A percentile compares a stretch with the other conserved stretches of the same genome.
phyloP scores from a whole-genome alignment of 805 yeast species.

The Sungouiozyma ichnusensis region DNA sequence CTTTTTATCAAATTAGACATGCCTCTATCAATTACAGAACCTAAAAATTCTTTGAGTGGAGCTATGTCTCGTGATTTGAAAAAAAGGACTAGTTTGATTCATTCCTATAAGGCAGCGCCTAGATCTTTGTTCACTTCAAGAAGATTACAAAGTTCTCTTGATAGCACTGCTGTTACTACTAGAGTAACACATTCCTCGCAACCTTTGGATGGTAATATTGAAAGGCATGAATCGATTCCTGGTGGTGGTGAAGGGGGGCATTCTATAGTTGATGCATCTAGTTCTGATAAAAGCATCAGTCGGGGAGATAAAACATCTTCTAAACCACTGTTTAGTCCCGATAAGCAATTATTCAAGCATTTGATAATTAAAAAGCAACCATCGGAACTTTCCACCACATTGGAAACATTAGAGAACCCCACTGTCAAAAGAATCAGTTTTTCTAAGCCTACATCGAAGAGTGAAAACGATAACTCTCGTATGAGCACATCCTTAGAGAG shows the following conservation, averaged over 20 bases:
- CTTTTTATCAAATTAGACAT: conserved; percentile 38
- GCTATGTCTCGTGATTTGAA: conserved; percentile 38
- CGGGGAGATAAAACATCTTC: conserved; percentile 6
- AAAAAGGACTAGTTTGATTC: conserved; percentile 45
- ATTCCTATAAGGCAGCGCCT: conserved; percentile 59
- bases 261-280: background rate
- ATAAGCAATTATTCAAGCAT: conserved; percentile 22
- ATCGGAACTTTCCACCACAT: conserved; percentile 4
- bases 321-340: conserved; percentile 20
- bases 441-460: background rate
- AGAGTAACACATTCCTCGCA: background rate
- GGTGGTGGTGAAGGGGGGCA: background rate
- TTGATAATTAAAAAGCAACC: conserved; percentile 19
- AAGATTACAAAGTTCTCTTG: background rate
- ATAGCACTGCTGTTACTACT: background rate
- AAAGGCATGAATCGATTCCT: background rate
- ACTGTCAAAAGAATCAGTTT: conserved; percentile 7
- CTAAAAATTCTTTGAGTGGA: conserved; percentile 37
- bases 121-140: conserved; percentile 38
- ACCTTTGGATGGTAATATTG: background rate
- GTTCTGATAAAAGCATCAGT: background rate
- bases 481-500: background rate
- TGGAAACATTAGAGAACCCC: background rate
- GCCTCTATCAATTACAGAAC: conserved; percentile 31
- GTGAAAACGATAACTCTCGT: background rate